Base-by-base conservation (phyloP, 192 early-diverging fungal species). In the Backusella circina region DNA sequence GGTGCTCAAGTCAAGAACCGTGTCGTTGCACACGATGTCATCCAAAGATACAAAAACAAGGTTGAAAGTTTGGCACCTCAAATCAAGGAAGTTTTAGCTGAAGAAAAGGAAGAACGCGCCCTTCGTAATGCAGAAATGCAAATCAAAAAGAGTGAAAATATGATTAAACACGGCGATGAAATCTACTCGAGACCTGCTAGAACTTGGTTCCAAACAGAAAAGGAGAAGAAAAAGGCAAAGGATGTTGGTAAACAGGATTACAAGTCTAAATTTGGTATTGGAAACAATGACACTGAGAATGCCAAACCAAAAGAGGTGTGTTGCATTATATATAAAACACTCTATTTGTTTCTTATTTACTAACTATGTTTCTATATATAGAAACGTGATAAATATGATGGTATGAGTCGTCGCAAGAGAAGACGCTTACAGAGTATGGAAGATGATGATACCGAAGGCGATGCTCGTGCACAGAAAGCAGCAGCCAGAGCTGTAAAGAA, bases 161-260 rank as follows among this genome's bases (percentile, higher is more conserved):
- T 98, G 76, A 74, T 98, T 33, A 81, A 88, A 71, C 91, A 96
- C 81, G 87, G 90, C 75, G 86, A 91, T 30, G 98, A 99, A 78
- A 98, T 99, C 77, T 88, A 90, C 82, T 83, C 84, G 75, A 88
- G 96, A 44, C 98, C 98, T 30, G 93, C 91, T 36, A 89, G 92
- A 85, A 96, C 93, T 7, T 99, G 97, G 97, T 99, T 99, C 90
- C 94, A 97, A 81, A 84, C 90, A 8, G 84, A 90, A 28, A 87
- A 88, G 69, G 92, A 96, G 54, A 95, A 93, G 77, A 86, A 88
- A 50, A 75, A 81, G 7, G 82, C 91, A 5, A 92, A 93, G 75
- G 71, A 75, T n/a, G 54, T 72, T 57, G 73, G 82, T 67, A 74
- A 84, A 80, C 36, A 68, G 67, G 73, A 77, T 44, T 26, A 73